phyloP scores from a whole-genome alignment of 257 asterid genomes.

The Solanum appendiculatum region DNA sequence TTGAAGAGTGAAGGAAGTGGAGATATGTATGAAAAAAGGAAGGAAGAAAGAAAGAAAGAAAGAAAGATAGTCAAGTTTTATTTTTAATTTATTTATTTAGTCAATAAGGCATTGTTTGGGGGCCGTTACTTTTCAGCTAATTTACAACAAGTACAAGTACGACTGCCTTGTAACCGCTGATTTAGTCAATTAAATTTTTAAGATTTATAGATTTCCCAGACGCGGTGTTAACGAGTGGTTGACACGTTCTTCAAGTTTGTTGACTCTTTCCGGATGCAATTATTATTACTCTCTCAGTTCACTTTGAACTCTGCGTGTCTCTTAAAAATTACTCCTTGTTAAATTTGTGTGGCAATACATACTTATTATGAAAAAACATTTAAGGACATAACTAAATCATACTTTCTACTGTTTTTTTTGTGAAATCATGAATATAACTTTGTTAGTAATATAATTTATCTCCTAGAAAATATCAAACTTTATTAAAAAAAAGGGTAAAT shows the following conservation, averaged over 20 bases:
- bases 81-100: neutral
- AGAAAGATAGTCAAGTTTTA: neutral
- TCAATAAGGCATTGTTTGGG: constrained; percentile 22
- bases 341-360: too few relatives aligned
- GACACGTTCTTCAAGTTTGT: neutral
- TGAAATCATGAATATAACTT: too few relatives aligned
- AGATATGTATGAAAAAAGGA: neutral
- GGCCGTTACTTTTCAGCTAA: neutral
- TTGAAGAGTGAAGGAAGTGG: neutral
- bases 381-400: too few relatives aligned
- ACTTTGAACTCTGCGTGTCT: too few relatives aligned
- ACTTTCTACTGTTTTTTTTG: too few relatives aligned
- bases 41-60: neutral
- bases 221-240: neutral
- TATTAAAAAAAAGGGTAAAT: too few relatives aligned
- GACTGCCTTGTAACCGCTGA: neutral
- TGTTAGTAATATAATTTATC: too few relatives aligned
- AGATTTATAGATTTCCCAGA: neutral
- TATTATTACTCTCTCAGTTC: neutral
- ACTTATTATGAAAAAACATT: too few relatives aligned
- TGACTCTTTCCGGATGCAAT: neutral
- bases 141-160: neutral
- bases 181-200: neutral
- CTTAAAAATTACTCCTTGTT: too few relatives aligned
- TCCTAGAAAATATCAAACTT: too few relatives aligned